Evolutionary conservation across 2,329 filamentous ascomycete species (phyloP).

Genomic region (Botrytis galanthina): DNA sequence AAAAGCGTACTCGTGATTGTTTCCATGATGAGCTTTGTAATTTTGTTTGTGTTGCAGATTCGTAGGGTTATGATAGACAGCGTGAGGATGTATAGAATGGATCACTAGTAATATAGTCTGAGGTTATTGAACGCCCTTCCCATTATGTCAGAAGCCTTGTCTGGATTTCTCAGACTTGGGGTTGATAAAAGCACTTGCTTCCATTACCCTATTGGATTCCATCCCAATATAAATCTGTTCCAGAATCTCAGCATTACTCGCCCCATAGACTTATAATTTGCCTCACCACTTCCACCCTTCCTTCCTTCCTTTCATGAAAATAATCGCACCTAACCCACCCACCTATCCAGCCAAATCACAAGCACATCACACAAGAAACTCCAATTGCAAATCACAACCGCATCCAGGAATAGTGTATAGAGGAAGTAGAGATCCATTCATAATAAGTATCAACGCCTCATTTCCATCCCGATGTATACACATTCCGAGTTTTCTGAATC

Average conservation of each 20-base stretch:
- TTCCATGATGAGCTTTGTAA: not conserved
- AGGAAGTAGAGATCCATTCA: constrained; percentile 22
- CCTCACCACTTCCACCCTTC: too few relatives aligned
- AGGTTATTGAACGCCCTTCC: not conserved
- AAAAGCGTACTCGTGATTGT: too few relatives aligned
- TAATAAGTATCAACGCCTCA: constrained; percentile 13
- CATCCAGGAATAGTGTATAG: not conserved
- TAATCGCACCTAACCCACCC: not conserved
- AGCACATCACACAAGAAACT: not conserved
- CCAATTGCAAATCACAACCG: not conserved
- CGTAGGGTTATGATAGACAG: too few relatives aligned
- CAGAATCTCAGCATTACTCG: not conserved
- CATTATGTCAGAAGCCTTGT: not conserved
- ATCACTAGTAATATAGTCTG: too few relatives aligned
- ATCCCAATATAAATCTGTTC: not conserved
- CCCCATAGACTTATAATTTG: not conserved
- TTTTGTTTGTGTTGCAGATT: not conserved
- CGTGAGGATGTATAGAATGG: too few relatives aligned
- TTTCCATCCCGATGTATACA: constrained; percentile 11
- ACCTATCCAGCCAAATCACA: not conserved
- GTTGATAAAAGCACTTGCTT: not conserved
- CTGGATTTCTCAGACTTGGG: not conserved
- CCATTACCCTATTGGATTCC: too few relatives aligned
- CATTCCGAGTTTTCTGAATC: not conserved
- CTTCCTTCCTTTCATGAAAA: not conserved